Percentiles rank a stretch among this genome's conserved stretches.
These are phyloP conservation scores for Earliella scabrosa DNA, from an alignment of 1,284 basidiomycete genomes.

Conservation along the genomic window DNA sequence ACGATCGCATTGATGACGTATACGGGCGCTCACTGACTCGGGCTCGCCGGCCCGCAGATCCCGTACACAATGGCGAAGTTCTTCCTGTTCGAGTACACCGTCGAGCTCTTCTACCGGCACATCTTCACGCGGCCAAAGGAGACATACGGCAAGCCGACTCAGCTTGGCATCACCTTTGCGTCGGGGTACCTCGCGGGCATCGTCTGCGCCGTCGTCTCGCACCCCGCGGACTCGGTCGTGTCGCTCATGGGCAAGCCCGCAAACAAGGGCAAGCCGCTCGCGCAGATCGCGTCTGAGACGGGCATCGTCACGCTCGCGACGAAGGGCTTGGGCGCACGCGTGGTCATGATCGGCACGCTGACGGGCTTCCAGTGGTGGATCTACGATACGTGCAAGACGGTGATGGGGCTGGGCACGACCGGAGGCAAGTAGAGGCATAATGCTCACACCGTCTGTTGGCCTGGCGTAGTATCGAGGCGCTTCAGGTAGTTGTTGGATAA, in stretches of 20 bases:
- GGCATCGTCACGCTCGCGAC: conserved; percentile 66
- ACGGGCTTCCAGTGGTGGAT: conserved; percentile 93
- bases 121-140: conserved; percentile 78
- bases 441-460: too few species aligned
- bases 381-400: conserved; percentile 80
- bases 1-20: not conserved
- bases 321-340: conserved; percentile 81
- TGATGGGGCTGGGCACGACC: conserved; percentile 83
- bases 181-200: conserved; percentile 86
- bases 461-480: too few species aligned
- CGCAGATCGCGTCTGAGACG: conserved; percentile 69
- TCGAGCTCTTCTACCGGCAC: conserved; percentile 75
- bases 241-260: conserved; percentile 78
- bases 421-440: conserved; percentile 90
- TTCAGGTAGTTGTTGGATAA: too few species aligned
- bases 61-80: conserved; percentile 91
- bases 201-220: conserved; percentile 82
- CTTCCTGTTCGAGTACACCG: conserved; percentile 85
- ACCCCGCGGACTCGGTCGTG: conserved; percentile 81
- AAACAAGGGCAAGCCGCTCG: conserved; percentile 77
- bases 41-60: conserved; percentile 48
- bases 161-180: conserved; percentile 80
- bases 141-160: conserved; percentile 69
- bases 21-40: not conserved
- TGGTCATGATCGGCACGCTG: conserved; percentile 81